Evolutionary conservation across 192 early-diverging fungal species (phyloP), one percentile per base, ranked within the genome.

Genomic region (Diversispora epigaea): DNA sequence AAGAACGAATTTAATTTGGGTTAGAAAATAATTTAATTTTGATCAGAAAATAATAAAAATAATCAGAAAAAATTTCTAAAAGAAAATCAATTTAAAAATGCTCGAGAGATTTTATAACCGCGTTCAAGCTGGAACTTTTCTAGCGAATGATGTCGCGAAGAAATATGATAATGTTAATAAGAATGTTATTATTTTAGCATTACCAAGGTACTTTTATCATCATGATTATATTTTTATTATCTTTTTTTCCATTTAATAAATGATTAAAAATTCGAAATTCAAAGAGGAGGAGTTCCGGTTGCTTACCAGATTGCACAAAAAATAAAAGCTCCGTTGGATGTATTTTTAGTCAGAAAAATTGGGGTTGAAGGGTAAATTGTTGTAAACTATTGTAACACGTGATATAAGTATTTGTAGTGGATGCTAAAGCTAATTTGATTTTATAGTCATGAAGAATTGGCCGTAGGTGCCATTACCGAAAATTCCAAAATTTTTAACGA

Each of bases 301-400:
- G 75, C 75, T 6, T 76, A 67, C 58, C 62, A 46, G 40, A 68
- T 76, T 21, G 14, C 75, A 25, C 41, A 68, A 58, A 54, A 19
- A 54, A 32, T 68, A 19, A 44, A 54, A 39, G 43, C 55, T 9
- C 63, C 75, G n/a, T 76, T 76, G 66, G 75, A 76, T 44, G 75
- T 76, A 9, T 66, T 76, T 32, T 46, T 76, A 25, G 75, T 76
- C 12, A 67, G 75, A 67, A 76, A 76, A 54, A 68, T 76, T 43
- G 75, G 75, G 15, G 64, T 76, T 3, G 64, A 66, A 57, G 75
- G 75, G 75, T 69, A 58, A 69, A n/a, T n/a, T n/a, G 75, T 66
- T 32, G 0, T 32, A 22, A 68, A 21, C 46, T 50, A 60, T 17
- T 60, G n/a, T 32, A 22, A 22, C 57, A 22, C 25, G 57, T 60